Base-by-base conservation (phyloP, 2,329 filamentous ascomycete species). In the Diaporthe ampelina region DNA sequence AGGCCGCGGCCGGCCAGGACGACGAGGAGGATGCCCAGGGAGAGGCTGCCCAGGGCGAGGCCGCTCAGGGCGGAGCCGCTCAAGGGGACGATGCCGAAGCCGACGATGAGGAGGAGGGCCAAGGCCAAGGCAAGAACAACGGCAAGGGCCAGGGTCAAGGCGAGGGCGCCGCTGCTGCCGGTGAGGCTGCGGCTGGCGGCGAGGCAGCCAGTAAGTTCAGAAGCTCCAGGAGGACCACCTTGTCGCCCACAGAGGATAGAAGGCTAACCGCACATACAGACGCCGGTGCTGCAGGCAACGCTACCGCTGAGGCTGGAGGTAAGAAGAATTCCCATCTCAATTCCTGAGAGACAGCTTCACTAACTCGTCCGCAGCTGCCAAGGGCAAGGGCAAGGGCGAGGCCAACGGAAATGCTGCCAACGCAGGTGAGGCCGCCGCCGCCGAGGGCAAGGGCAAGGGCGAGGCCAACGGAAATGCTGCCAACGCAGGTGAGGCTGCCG, bases 181-280 rank as follows among this genome's bases (percentile, higher is more conserved):
- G 40, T 17, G 15, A 43, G 40, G 40, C 40, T 7, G 40, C 40
- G 15, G 40, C 40, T 43, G 40, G 15, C 15, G 40, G 21, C 21
- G 43, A 52, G 26, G 61, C 61, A 52, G 61, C 26, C 21, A 67
- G 61, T 67, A 37, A 67, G 61, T 52, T 26, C 45, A 21, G 19
- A n/a, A 48, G 19, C 37, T 13, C 37, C 37, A 40, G 4, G 37
- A 40, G 10, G 37, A 40, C 13, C 37, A 13, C 37, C 40, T 43
- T 19, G 40, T n/a, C 21, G 24, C 10, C 19, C 0, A 19, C 26
- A 8, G 7, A 4, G 17, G 40, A 19, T 21, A 19, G 50, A 29
- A 24, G 29, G 19, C 43, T 65, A 50, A 65, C 19, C 10, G 5
- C 0, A 5, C 4, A 17, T 7, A 52, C 29, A 67, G 61, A 67